Conservation (phyloP, 352 stramenopile species). For the Globisporangium splendens region DNA sequence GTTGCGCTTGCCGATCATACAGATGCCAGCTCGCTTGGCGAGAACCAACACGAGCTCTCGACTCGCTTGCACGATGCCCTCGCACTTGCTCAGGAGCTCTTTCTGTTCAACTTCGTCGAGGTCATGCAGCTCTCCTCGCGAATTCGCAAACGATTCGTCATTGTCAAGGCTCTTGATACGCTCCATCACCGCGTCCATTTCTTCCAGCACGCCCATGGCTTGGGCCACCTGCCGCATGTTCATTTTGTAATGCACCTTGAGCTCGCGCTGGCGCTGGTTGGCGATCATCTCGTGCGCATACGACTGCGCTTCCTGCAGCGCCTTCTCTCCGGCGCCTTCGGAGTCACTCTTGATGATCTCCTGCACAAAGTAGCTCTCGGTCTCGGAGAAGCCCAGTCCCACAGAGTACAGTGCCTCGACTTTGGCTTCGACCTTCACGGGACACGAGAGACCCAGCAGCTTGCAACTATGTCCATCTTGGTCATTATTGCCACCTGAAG, state of each 20-base stretch:
- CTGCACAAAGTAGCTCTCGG: constrained; percentile 36
- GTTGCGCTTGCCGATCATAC: constrained; percentile 59
- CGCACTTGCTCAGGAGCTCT: constrained; percentile 15
- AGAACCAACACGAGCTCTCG: constrained; percentile 43
- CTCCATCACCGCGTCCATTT: constrained; percentile 47
- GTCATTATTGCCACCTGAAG: background rate
- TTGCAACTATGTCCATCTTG: constrained; percentile 27
- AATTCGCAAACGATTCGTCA: background rate
- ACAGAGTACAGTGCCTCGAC: constrained; percentile 39
- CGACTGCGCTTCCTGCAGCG: constrained; percentile 43
- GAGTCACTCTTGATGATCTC: constrained; percentile 73
- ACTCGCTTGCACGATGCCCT: constrained; percentile 26
- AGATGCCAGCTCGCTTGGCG: constrained; percentile 61
- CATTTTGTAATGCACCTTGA: constrained; percentile 62
- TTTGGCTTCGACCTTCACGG: constrained; percentile 40
- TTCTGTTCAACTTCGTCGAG: background rate
- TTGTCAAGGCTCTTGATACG: constrained; percentile 21
- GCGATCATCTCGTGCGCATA: constrained; percentile 41
- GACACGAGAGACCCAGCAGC: constrained; percentile 43
- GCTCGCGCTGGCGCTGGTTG: constrained; percentile 38
- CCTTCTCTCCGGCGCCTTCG: constrained; percentile 59
- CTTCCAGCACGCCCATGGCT: constrained; percentile 57
- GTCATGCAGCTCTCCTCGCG: background rate
- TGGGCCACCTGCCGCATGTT: constrained; percentile 48
- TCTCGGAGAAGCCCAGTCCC: constrained; percentile 47